Conservation (phyloP, 495 filamentous ascomycete genomes). For the Neurospora discreta region DNA sequence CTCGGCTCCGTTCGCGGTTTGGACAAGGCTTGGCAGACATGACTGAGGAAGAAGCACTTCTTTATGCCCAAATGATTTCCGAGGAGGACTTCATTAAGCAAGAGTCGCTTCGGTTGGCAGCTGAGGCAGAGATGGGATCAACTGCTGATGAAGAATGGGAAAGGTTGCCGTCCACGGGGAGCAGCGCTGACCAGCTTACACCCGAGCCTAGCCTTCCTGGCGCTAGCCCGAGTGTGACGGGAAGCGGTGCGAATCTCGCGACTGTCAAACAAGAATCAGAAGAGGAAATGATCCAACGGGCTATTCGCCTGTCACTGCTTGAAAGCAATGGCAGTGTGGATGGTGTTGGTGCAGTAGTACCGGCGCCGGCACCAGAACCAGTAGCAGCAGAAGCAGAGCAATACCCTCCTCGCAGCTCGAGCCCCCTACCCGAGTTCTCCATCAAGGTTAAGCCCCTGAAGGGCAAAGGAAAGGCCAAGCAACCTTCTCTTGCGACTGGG, state of each 20-base stretch:
- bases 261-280: conserved; percentile 36
- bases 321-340: conserved; percentile 31
- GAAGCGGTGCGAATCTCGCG: conserved; percentile 1
- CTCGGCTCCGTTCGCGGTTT: conserved; percentile 66
- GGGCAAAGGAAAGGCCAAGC: conserved; percentile 18
- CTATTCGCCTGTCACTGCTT: conserved; percentile 66
- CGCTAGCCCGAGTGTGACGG: conserved; percentile 19
- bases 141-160: conserved; percentile 34
- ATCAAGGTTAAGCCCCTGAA: conserved; percentile 40
- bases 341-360: conserved; percentile 19
- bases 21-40: conserved; percentile 68
- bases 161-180: conserved; percentile 32
- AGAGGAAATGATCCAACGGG: conserved; percentile 62
- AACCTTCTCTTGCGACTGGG: conserved; percentile 26
- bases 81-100: conserved; percentile 61
- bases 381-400: conserved; percentile 13
- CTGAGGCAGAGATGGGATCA: conserved; percentile 37
- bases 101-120: conserved; percentile 41
- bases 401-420: conserved; percentile 11
- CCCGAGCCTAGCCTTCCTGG: conserved; percentile 39
- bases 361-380: background rate
- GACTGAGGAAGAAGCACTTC: conserved; percentile 78
- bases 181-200: conserved; percentile 36
- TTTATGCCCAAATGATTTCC: conserved; percentile 81
- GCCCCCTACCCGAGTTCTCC: conserved; percentile 24